phyloP scores from a whole-genome alignment of 495 filamentous ascomycete genomes.

The Penicillium goetzii region DNA sequence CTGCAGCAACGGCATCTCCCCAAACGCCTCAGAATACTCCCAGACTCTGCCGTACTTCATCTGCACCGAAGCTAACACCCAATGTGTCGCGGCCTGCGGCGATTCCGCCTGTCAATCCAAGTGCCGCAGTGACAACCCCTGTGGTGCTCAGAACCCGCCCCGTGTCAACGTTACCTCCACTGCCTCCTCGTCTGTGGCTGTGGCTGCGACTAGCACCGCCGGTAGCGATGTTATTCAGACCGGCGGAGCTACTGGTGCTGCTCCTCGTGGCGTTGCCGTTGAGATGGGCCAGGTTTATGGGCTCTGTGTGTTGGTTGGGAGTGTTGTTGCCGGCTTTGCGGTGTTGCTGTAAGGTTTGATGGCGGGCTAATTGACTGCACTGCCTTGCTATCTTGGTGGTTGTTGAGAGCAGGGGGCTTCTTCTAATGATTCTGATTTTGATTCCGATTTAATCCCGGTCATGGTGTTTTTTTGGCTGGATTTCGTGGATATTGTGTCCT shows the following conservation, averaged over 20 bases:
- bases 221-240: slow-evolving; percentile 32
- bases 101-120: slow-evolving; percentile 61
- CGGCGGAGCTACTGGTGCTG: slow-evolving; percentile 24
- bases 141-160: slow-evolving; percentile 74
- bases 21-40: slow-evolving; percentile 82
- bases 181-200: slow-evolving; percentile 25
- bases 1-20: slow-evolving; percentile 70
- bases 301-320: slow-evolving; percentile 56
- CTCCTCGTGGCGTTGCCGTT: slow-evolving; percentile 41
- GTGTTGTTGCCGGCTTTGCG: slow-evolving; percentile 67
- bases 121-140: slow-evolving; percentile 76
- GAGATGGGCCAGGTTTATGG: slow-evolving; percentile 63
- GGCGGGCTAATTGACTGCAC: neutral
- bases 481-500: neutral
- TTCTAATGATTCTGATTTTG: neutral
- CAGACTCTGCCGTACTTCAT: slow-evolving; percentile 85
- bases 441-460: slow-evolving; percentile 1
- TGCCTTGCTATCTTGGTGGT: neutral
- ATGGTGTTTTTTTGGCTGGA: slow-evolving; percentile 9
- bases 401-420: neutral
- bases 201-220: slow-evolving; percentile 46
- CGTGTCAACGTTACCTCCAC: slow-evolving; percentile 61
- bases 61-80: slow-evolving; percentile 70
- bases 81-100: slow-evolving; percentile 68
- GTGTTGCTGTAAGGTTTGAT: slow-evolving; percentile 54